Conservation (phyloP, 2,329 filamentous ascomycete species). For the Colletotrichum sp. region DNA sequence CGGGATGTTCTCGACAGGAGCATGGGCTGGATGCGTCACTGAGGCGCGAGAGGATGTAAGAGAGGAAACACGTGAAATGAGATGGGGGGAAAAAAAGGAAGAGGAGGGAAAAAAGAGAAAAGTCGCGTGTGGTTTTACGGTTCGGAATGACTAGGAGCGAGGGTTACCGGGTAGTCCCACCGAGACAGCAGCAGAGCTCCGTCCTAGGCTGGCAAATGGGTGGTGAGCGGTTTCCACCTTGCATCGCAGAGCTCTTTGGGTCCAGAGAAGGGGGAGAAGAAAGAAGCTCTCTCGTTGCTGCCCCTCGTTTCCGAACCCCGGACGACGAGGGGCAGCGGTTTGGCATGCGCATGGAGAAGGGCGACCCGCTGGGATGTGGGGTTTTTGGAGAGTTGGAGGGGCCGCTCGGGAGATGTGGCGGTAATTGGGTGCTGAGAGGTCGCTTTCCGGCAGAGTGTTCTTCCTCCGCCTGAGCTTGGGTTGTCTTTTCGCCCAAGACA, state of each 20-base stretch:
- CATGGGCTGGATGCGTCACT: neutral
- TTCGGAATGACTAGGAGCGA: slow-evolving; percentile 1
- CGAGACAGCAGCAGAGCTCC: neutral
- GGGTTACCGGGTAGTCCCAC: neutral
- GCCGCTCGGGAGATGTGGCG: slow-evolving; percentile 15
- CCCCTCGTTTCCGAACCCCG: slow-evolving; percentile 18
- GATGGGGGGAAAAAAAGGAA: neutral
- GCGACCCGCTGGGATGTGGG: neutral
- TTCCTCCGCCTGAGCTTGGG: neutral
- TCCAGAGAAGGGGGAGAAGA: neutral
- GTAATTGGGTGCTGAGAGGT: slow-evolving; percentile 9
- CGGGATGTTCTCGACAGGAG: neutral
- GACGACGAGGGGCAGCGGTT: slow-evolving; percentile 17
- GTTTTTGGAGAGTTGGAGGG: neutral
- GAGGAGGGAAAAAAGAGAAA: neutral
- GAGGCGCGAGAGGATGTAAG: neutral
- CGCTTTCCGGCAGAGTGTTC: slow-evolving; percentile 14
- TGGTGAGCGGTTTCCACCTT: neutral
- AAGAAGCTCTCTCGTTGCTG: neutral
- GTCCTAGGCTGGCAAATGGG: neutral
- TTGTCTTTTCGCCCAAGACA: neutral
- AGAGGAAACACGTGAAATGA: neutral
- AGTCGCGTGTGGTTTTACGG: neutral
- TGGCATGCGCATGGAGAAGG: neutral
- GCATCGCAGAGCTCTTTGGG: neutral